Conservation (phyloP, 1,139 yeast genomes). For the Hemisphaericaspora lyxosophila region DNA sequence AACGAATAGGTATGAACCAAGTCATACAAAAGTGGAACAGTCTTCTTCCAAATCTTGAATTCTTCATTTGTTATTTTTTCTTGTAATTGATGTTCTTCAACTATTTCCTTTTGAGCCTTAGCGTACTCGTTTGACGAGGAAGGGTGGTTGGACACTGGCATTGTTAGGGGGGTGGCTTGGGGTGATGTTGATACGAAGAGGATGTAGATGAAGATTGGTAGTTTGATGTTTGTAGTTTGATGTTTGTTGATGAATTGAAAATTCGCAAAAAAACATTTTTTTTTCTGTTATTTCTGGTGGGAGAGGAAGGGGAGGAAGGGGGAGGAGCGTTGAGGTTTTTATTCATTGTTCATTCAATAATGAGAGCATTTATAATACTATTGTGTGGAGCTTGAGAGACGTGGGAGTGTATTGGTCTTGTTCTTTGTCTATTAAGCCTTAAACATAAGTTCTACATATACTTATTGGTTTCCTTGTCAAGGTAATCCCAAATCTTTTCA, state of each 20-base stretch:
- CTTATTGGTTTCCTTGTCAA: too few relatives aligned
- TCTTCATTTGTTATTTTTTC: slow-evolving; percentile 63
- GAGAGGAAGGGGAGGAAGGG: too few relatives aligned
- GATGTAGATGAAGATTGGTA: not conserved
- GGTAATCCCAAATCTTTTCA: slow-evolving; percentile 6
- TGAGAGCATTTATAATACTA: too few relatives aligned
- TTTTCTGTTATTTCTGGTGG: not conserved
- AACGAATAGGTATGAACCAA: slow-evolving; percentile 68
- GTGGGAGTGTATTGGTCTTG: too few relatives aligned
- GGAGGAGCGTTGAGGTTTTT: too few relatives aligned
- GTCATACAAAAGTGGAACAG: slow-evolving; percentile 87
- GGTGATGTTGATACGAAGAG: not conserved
- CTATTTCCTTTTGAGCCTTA: slow-evolving; percentile 32
- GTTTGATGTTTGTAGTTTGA: too few relatives aligned
- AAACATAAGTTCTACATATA: too few relatives aligned
- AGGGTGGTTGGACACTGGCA: slow-evolving; percentile 6
- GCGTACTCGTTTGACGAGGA: slow-evolving; percentile 16
- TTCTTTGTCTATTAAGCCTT: too few relatives aligned
- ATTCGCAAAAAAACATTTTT: not conserved
- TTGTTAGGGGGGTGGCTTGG: not conserved
- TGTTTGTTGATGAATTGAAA: not conserved
- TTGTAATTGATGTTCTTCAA: slow-evolving; percentile 45
- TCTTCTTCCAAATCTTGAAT: slow-evolving; percentile 92
- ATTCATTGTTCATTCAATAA: too few relatives aligned
- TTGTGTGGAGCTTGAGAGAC: too few relatives aligned